Base-by-base conservation (phyloP, 2,329 filamentous ascomycete genomes). In the Epichloe amarillans region DNA sequence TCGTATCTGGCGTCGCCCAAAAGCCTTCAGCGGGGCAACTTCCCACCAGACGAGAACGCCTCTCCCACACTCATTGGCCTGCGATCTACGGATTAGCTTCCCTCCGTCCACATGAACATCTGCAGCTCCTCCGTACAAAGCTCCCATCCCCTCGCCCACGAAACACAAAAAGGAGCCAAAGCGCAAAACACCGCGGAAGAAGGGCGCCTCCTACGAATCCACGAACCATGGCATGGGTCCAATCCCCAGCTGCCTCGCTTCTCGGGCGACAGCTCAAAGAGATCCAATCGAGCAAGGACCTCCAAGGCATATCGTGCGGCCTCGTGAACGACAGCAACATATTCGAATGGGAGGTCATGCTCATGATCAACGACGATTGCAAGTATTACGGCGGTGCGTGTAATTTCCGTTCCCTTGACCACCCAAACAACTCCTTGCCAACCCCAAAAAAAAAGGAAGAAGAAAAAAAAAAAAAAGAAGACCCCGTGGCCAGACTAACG, bases 301-400 rank as follows among this genome's bases (percentile, higher is more conserved):
- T 97, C 45, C 88, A 88, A 0, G 93, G 91, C 49, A 95, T 97
- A 63, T 96, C 89, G 55, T 95, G 88, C 61, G 93, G 93, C 0
- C 73, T 98, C 42, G 82, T 90, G 49, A 82, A 84, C 61, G 86
- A 86, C 66, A 85, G 72, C 69, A 95, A 95, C 65, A 82, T 97
- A 10, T 96, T 96, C 58, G 86, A 95, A 72, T 98, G 93, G 93
- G 90, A 97, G 68, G 89, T 97, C 19, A 95, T 96, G 86, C 80
- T 98, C 54, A 97, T 98, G 91, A 91, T 97, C 57, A 88, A 82
- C 55, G 90, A 96, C 60, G 89, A 95, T 64, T 90, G 86, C 69
- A 91, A 90, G 69, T 86, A 87, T 68, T 96, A 96, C 61, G 90
- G 90, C 61, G 90, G 90, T 91, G 70, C 52, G 79, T 17, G 69